These are phyloP conservation scores for Pseudomassariella vexata DNA, from an alignment of 2,329 filamentous ascomycete genomes.

Conservation along the genomic window DNA sequence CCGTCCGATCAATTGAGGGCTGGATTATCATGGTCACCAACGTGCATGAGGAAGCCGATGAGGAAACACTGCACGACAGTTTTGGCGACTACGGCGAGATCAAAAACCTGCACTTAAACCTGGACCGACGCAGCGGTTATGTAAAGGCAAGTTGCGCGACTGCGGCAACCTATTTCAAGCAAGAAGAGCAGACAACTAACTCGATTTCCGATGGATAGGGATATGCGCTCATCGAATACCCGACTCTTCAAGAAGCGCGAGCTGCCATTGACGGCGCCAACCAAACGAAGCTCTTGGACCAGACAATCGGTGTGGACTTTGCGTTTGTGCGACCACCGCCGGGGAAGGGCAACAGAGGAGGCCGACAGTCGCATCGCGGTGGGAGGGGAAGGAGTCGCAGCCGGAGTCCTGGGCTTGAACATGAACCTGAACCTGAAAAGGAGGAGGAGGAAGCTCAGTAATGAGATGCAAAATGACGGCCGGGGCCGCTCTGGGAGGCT, in stretches of 20 bases:
- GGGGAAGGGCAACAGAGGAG: constrained; percentile 42
- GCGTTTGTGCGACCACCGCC: constrained; percentile 78
- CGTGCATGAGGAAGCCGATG: constrained; percentile 80
- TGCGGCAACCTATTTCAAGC: constrained; percentile 5
- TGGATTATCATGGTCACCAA: constrained; percentile 87
- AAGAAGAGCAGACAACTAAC: too few species aligned
- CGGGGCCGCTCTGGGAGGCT: not conserved
- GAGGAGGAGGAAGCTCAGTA: constrained; percentile 16
- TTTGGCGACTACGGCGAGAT: constrained; percentile 84
- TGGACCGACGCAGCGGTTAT: constrained; percentile 77
- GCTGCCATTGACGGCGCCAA: constrained; percentile 80
- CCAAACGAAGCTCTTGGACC: constrained; percentile 70
- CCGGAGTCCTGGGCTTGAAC: constrained; percentile 40
- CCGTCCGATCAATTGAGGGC: constrained; percentile 80
- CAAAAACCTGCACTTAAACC: constrained; percentile 79
- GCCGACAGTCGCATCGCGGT: constrained; percentile 30
- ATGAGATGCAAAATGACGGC: not conserved
- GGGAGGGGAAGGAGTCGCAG: constrained; percentile 38
- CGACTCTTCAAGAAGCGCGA: constrained; percentile 70
- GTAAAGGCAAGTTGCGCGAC: constrained; percentile 59
- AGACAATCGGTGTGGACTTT: constrained; percentile 77
- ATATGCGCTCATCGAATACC: constrained; percentile 80
- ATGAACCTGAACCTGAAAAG: constrained; percentile 24
- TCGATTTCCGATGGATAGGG: constrained; percentile 46
- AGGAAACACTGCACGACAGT: constrained; percentile 75